Conservation (phyloP, 2,329 filamentous ascomycete species). For the Diaporthe batatas region DNA sequence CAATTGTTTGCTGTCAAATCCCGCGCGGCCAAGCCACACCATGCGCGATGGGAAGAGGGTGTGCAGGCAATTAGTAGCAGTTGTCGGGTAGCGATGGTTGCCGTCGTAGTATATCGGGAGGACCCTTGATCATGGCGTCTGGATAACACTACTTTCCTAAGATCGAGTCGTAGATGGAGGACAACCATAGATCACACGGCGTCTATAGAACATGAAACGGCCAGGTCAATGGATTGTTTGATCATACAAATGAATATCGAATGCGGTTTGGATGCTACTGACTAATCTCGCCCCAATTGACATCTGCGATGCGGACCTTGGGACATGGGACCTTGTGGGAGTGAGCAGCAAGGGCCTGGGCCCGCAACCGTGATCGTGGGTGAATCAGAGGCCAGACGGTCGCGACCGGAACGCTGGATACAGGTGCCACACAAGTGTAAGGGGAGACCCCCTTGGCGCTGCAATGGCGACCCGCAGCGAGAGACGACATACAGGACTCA, state of each 20-base stretch:
- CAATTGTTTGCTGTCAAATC: conserved; percentile 27
- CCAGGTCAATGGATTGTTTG: background rate
- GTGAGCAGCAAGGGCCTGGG: background rate
- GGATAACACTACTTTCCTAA: background rate
- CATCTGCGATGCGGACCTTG: background rate
- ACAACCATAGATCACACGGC: background rate
- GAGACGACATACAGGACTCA: conserved; percentile 31
- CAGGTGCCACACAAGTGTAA: conserved; percentile 29
- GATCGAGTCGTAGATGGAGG: background rate
- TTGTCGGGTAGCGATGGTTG: background rate
- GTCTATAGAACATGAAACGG: background rate
- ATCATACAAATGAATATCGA: background rate
- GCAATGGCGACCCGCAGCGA: conserved; percentile 18
- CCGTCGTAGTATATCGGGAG: background rate
- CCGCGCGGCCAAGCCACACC: conserved; percentile 38
- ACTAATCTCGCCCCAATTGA: background rate
- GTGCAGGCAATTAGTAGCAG: conserved; percentile 2
- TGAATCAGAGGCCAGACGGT: conserved; percentile 4
- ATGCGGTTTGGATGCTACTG: background rate
- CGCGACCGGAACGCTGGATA: conserved; percentile 34
- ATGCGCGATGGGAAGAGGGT: conserved; percentile 29
- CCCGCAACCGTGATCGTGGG: background rate
- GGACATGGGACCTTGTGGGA: background rate
- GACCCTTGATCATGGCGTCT: conserved; percentile 20
- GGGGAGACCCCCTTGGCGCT: conserved; percentile 21